Evolutionary conservation across 2,329 filamentous ascomycete species (phyloP), one percentile per base, ranked within the genome.

Genomic region (Hypoxylon sp.): DNA sequence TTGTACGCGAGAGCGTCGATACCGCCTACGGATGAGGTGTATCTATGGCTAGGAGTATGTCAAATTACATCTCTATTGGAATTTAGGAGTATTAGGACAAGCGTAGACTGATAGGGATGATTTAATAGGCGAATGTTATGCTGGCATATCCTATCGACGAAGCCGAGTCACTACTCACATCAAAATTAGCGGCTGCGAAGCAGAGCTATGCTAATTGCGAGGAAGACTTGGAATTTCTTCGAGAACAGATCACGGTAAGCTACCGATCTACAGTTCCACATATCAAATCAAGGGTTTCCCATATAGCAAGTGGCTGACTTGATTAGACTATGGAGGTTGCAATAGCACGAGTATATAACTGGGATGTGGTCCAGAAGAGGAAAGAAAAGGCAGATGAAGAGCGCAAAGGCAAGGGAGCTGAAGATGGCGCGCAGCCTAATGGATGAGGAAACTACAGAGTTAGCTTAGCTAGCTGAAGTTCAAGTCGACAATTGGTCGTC

Each of bases 341-440:
- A 3, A 94, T 95, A 44, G 96, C 96, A 22, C 88, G 96, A 71
- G 94, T 99, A n/a, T 98, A 99, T 82, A 99, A 99, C 81, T 98
- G 96, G 95, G 96, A 99, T 77, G 94, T 99, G 3, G 93, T 95
- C 47, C 93, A 97, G 84, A 93, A 97, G 82, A 87, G 96, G 74
- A 98, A 97, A 84, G 94, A 97, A 68, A 96, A 94, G 80, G 85
- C 82, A 3, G 90, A 91, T 42, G 87, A 89, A 70, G 89, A 84
- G 56, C 80, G 69, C 19, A 78, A 81, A 71, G 80, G 78, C 48
- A 77, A 81, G 65, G 79, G 78, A 47, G 77, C 79, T 53, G 78
- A 81, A 65, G 80, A 81, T 52, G 77, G 76, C 48, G 82, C 80
- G 35, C 78, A 80, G 70, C 73, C 79, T 2, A 77, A 77, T 52